Percentiles rank a stretch among this genome's conserved stretches.
Conservation (phyloP, 1,284 basidiomycete species). For the Trichosporon ovoides region DNA sequence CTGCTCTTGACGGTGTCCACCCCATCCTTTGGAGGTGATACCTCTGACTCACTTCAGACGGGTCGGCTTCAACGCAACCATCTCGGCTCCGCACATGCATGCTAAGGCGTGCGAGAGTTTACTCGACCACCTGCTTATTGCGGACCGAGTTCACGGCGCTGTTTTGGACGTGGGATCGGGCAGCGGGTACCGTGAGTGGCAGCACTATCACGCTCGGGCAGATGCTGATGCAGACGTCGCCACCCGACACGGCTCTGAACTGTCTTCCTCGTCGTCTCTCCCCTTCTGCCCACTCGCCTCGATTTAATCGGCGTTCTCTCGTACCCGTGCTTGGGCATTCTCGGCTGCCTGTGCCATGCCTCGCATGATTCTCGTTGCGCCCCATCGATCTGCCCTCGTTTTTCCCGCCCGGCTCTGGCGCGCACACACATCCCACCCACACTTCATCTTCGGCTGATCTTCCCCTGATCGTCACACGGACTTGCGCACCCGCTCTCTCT, state of each 20-base stretch:
- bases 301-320: not conserved
- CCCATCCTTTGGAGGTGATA: not conserved
- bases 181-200: constrained; percentile 63
- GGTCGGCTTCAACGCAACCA: constrained; percentile 48
- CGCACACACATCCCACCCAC: too few species aligned
- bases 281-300: not conserved
- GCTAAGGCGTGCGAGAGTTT: constrained; percentile 45
- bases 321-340: not conserved
- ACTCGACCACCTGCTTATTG: constrained; percentile 26
- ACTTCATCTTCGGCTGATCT: too few species aligned
- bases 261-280: not conserved
- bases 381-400: not conserved
- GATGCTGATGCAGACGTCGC: not conserved
- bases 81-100: constrained; percentile 50
- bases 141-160: constrained; percentile 18
- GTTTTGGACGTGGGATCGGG: constrained; percentile 48
- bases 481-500: not conserved
- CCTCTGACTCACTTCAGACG: constrained; percentile 22
- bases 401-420: too few species aligned
- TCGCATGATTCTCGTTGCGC: not conserved
- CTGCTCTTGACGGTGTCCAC: not conserved
- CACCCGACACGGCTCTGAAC: too few species aligned
- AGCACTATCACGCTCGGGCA: not conserved
- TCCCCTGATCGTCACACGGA: not conserved
- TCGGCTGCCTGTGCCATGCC: not conserved